Base-by-base conservation (phyloP, 208 protist species). In the Acanthamoeba healyi region DNA sequence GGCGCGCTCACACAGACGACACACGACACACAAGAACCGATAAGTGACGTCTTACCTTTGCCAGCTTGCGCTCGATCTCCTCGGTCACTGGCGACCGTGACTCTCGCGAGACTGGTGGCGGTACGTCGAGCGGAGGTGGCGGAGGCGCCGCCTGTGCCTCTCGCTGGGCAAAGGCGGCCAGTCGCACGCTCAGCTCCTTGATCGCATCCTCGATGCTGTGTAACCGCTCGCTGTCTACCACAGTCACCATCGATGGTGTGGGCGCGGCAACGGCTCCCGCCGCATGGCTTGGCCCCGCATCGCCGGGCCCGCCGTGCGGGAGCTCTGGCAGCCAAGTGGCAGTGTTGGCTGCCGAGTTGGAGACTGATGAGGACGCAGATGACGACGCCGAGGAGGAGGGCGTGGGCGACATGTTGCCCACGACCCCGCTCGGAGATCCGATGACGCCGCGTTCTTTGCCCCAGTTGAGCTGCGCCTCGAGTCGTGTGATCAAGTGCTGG, bases 401-500 rank as follows among this genome's bases (percentile, higher is more conserved):
- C 29, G 44, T 26, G 29, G 46, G 77, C 44, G 77, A 58, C 40
- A 38, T 26, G 15, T 86, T 44, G 29, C 77, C 77, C 6, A 36
- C 77, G 4, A 86, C 44, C 17, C 77, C 77, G 46, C 77, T 86
- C 46, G 77, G 44, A 26, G 77, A 40, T 10, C 77, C 77, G 44
- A 86, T 86, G 44, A 86, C 77, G 77, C 77, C 77, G 44, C 77
- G 77, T n/a, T 58, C 42, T 24, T 58, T 58, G 26, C 42, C 77
- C 77, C 42, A 38, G 24, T 42, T 51, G n/a, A 86, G 77, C 46
- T 86, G 77, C 14, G 22, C 44, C 6, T 49, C 44, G 29, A 86
- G 42, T 24, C 40, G 40, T 7, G 5, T 38, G 77, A 86, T 32
- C 12, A 86, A 4, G n/a, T 86, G 38, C 46, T 86, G 77, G 14